A percentile compares a stretch with the other conserved stretches of the same genome.
Conservation (phyloP, 345 rosid species). For the Salix caprea region DNA sequence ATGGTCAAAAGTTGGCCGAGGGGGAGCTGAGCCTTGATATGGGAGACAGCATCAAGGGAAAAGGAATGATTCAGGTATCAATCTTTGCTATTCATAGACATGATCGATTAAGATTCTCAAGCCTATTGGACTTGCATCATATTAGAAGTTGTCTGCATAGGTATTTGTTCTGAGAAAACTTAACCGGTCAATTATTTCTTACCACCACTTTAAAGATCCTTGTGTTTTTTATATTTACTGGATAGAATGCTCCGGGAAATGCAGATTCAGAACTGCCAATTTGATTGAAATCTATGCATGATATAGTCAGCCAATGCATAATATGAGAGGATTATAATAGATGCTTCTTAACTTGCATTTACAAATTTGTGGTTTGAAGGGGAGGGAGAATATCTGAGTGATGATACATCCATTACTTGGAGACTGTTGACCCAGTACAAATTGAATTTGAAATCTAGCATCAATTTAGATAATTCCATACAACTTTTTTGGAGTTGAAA, state of each 20-base stretch:
- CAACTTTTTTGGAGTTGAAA: not conserved
- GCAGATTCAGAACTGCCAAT: not conserved
- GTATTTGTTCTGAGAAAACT: not conserved
- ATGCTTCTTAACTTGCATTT: not conserved
- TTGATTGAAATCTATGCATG: not conserved
- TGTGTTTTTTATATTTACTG: not conserved
- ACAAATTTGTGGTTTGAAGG: not conserved
- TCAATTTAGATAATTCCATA: not conserved
- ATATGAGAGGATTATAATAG: not conserved
- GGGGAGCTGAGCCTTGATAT: constrained; percentile 72
- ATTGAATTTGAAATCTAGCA: not conserved
- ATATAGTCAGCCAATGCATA: not conserved
- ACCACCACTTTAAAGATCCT: not conserved
- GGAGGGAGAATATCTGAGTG: not conserved
- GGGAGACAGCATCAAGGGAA: constrained; percentile 94
- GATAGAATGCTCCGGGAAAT: not conserved
- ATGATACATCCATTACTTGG: not conserved
- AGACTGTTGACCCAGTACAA: not conserved
- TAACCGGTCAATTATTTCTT: not conserved
- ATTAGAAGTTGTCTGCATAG: not conserved
- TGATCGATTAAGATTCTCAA: not conserved
- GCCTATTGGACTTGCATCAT: not conserved
- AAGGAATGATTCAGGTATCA: constrained; percentile 98
- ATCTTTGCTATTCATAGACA: not conserved
- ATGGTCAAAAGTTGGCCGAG: constrained; percentile 84